Evolutionary conservation across 176 grass and related monocot genomes (phyloP).

Genomic region (Musa beccarii): DNA sequence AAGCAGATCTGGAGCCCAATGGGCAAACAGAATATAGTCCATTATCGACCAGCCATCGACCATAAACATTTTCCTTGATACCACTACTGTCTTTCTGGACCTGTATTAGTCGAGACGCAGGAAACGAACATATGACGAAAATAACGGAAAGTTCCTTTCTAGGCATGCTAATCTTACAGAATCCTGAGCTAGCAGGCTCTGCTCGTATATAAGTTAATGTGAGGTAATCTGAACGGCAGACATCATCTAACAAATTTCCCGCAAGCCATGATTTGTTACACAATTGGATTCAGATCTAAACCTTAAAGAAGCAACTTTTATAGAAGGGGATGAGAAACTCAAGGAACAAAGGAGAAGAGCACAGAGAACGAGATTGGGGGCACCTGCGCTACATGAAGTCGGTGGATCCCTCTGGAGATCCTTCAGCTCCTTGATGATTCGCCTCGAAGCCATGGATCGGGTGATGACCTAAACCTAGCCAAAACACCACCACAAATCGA

Average conservation of each 20-base stretch:
- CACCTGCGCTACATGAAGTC: slow-evolving; percentile 7
- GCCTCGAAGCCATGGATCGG: slow-evolving; percentile 1
- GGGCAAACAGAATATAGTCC: too few relatives aligned
- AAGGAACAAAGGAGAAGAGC: not conserved
- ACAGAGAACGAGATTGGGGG: too few relatives aligned
- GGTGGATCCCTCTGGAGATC: slow-evolving; percentile 9
- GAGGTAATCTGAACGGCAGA: too few relatives aligned
- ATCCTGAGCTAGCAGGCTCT: too few relatives aligned
- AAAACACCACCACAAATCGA: not conserved
- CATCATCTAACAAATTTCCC: not conserved
- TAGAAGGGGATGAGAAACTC: not conserved
- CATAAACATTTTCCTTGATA: too few relatives aligned
- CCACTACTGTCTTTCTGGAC: not conserved
- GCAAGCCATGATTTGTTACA: not conserved
- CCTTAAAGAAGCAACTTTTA: too few relatives aligned
- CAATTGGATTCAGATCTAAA: not conserved
- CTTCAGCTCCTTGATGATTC: slow-evolving; percentile 13
- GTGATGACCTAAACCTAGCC: not conserved
- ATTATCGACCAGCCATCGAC: too few relatives aligned
- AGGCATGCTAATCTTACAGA: not conserved
- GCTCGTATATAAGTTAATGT: not conserved
- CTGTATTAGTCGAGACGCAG: not conserved
- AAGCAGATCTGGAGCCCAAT: too few relatives aligned
- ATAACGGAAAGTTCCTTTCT: not conserved
- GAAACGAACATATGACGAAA: not conserved